phyloP scores from a whole-genome alignment of 345 rosid genomes.

The Clarkia xantiana region DNA sequence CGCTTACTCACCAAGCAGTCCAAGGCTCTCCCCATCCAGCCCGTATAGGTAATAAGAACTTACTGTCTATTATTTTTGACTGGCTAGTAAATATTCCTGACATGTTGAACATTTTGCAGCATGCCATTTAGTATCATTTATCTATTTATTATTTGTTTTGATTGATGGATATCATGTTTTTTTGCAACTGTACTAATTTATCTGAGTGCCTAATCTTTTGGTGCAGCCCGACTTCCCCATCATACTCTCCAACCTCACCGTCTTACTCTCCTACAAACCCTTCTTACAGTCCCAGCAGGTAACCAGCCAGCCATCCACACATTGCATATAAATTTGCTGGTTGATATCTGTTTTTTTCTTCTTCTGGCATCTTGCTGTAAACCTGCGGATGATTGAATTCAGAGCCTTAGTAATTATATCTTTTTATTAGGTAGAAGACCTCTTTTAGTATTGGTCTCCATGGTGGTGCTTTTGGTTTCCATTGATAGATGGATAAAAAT shows the following conservation, averaged over 20 bases:
- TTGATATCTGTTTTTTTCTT: not conserved
- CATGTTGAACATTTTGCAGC: no score
- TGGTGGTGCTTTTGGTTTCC: not conserved
- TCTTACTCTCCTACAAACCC: slow-evolving; percentile 89
- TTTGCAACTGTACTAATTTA: no score
- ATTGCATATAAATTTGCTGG: not conserved
- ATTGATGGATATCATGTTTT: not conserved
- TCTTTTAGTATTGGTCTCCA: not conserved
- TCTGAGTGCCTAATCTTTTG: slow-evolving; percentile 4
- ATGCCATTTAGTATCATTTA: no score
- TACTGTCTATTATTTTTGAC: no score
- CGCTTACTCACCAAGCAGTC: slow-evolving; percentile 89
- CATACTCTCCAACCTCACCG: slow-evolving; percentile 90
- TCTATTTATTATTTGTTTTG: not conserved
- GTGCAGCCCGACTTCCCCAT: slow-evolving; percentile 77
- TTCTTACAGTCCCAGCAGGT: slow-evolving; percentile 92
- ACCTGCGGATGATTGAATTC: no score
- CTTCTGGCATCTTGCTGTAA: not conserved
- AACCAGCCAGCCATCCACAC: not conserved
- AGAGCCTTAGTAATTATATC: no score
- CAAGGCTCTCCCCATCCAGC: slow-evolving; percentile 71
- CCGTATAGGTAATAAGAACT: slow-evolving; percentile 87
- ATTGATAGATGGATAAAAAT: no score
- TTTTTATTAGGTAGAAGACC: no score
- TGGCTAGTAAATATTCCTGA: no score